A percentile compares a stretch with the other conserved stretches of the same genome.
phyloP scores from a whole-genome alignment of 192 early-diverging fungal species.

The Coemansia sp. region DNA sequence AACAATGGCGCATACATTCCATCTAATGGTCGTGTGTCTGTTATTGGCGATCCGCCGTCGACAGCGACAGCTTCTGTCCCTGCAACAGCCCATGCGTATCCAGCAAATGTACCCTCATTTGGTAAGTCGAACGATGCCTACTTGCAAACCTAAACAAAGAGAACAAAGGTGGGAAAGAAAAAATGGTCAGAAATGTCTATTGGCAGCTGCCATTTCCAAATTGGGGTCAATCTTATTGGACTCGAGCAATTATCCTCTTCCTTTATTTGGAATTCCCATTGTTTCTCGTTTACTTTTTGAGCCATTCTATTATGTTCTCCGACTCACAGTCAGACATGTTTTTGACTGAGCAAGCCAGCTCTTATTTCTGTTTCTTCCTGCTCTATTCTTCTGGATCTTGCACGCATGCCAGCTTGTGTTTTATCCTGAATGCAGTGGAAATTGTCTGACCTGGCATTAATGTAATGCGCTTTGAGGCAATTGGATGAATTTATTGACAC shows the following conservation, averaged over 20 bases:
- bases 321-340: slow-evolving; percentile 7
- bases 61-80: slow-evolving; percentile 6
- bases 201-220: neutral
- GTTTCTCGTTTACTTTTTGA: neutral
- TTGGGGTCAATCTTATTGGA: neutral
- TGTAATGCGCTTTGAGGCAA: neutral
- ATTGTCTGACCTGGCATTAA: slow-evolving; percentile 2
- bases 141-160: neutral
- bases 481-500: slow-evolving; percentile 4
- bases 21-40: slow-evolving; percentile 12
- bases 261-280: neutral
- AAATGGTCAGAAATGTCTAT: neutral
- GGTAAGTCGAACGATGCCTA: slow-evolving; percentile 32
- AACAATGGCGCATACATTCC: slow-evolving; percentile 3
- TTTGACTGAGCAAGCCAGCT: neutral
- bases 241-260: slow-evolving; percentile 1
- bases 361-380: too few species aligned
- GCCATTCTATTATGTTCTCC: slow-evolving; percentile 1
- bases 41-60: slow-evolving; percentile 16
- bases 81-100: slow-evolving; percentile 15
- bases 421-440: slow-evolving; percentile 3
- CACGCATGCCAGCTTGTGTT: neutral
- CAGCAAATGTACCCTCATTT: slow-evolving; percentile 23
- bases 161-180: neutral
- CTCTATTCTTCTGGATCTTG: neutral